Evolutionary conservation across 1,139 yeast genomes (phyloP).

Genomic region (Hyphopichia pseudoburtonii): DNA sequence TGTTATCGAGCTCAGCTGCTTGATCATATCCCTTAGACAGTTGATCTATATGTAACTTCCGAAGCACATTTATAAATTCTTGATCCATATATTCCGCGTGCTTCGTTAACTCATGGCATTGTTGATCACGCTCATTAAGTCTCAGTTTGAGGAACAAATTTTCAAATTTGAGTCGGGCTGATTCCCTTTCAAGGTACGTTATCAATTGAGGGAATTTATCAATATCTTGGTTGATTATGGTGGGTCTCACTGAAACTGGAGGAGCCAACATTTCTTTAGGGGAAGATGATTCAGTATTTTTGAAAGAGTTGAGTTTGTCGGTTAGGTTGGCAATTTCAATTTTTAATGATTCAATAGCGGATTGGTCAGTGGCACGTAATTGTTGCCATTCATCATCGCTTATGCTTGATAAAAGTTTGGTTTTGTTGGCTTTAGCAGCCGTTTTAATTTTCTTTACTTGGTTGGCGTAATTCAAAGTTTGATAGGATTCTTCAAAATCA

Average conservation of each 20-base stretch:
- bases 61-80: slow-evolving; percentile 13
- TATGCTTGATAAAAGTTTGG: slow-evolving; percentile 29
- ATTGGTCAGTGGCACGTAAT: slow-evolving; percentile 20
- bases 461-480: slow-evolving; percentile 73
- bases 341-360: slow-evolving; percentile 27
- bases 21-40: too few species aligned
- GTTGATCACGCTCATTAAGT: slow-evolving; percentile 17
- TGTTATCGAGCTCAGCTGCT: neutral
- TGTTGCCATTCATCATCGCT: slow-evolving; percentile 39
- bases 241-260: slow-evolving; percentile 4
- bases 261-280: slow-evolving; percentile 4
- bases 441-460: slow-evolving; percentile 71
- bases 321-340: slow-evolving; percentile 33
- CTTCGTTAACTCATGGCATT: slow-evolving; percentile 24
- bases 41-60: too few species aligned
- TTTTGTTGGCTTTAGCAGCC: slow-evolving; percentile 48
- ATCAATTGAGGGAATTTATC: slow-evolving; percentile 29
- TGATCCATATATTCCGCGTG: slow-evolving; percentile 32
- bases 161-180: slow-evolving; percentile 31
- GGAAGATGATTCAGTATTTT: slow-evolving; percentile 2
- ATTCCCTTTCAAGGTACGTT: slow-evolving; percentile 32
- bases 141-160: slow-evolving; percentile 28
- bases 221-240: neutral
- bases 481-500: slow-evolving; percentile 71
- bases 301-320: slow-evolving; percentile 17